Percentiles rank a stretch among this genome's conserved stretches.
These are phyloP conservation scores for Chlamydomonas sp. DNA, from an alignment of 139 green algal species.

Conservation along the genomic window DNA sequence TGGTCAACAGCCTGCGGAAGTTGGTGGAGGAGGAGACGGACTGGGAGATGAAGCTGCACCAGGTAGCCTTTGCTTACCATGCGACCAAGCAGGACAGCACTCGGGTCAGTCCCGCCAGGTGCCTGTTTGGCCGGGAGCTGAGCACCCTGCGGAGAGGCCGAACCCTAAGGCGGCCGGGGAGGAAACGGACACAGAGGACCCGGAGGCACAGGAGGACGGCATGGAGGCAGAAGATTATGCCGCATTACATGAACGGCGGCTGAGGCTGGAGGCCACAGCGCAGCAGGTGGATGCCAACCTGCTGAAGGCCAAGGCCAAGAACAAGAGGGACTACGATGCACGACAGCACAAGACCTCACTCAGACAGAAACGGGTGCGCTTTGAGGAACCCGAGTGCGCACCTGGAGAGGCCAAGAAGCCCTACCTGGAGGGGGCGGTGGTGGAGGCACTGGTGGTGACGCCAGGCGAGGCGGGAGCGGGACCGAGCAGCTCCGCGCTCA, in stretches of 20 bases:
- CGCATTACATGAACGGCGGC: not conserved
- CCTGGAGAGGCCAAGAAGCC: not conserved
- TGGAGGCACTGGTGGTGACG: too few relatives aligned
- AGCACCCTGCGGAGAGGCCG: not conserved
- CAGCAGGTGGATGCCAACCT: not conserved
- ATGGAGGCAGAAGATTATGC: not conserved
- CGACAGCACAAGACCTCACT: not conserved
- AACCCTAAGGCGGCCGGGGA: too few relatives aligned
- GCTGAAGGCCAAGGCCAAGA: not conserved
- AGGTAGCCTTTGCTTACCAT: not conserved
- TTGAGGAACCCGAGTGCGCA: not conserved
- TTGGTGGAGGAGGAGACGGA: not conserved
- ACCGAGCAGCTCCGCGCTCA: not conserved
- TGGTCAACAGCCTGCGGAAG: not conserved
- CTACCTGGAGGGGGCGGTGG: too few relatives aligned
- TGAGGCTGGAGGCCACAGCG: not conserved
- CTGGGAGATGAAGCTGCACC: not conserved
- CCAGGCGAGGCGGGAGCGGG: too few relatives aligned
- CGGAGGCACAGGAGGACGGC: not conserved
- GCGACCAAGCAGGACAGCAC: conserved; percentile 2
- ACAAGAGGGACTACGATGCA: not conserved
- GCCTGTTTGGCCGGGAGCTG: not conserved
- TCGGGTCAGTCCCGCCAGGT: not conserved
- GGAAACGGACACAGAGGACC: too few relatives aligned
- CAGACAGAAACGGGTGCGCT: not conserved